A percentile compares a stretch with the other conserved stretches of the same genome.
Evolutionary conservation across 1,284 basidiomycete genomes (phyloP).

Genomic region (Sanguinoderma infundibulare): DNA sequence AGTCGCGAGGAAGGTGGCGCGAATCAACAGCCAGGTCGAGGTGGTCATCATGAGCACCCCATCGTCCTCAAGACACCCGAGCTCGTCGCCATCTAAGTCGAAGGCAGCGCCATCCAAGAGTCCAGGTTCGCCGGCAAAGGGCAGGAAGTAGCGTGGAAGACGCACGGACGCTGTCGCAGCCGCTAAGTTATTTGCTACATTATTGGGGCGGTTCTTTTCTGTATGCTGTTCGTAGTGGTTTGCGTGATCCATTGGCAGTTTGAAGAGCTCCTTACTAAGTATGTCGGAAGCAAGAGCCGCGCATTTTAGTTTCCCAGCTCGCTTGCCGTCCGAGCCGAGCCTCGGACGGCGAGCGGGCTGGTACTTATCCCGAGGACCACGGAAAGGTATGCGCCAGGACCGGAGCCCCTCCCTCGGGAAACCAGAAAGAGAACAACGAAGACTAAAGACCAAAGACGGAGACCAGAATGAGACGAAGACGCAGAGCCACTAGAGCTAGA

Average conservation of each 20-base stretch:
- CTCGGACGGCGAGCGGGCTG: not conserved
- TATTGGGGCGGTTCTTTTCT: not conserved
- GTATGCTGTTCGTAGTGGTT: not conserved
- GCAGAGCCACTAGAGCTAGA: no score
- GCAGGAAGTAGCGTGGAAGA: not conserved
- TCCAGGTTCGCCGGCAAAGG: not conserved
- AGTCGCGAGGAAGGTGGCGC: slow-evolving; percentile 8
- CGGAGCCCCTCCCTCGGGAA: not conserved
- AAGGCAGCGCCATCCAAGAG: not conserved
- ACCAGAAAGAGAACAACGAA: not conserved
- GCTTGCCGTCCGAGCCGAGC: not conserved
- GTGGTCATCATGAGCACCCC: slow-evolving; percentile 9
- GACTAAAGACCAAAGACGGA: no score
- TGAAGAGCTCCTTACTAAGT: no score
- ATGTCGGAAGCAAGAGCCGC: not conserved
- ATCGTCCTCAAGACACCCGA: not conserved
- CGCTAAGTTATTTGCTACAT: slow-evolving; percentile 13
- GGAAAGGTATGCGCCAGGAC: not conserved
- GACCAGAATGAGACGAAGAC: no score
- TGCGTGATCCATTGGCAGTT: no score
- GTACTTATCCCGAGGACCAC: not conserved
- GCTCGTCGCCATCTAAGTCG: not conserved
- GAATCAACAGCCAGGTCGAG: slow-evolving; percentile 14
- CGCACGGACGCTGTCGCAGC: not conserved
- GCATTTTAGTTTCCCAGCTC: not conserved